phyloP scores from a whole-genome alignment of 2,329 filamentous ascomycete genomes.

The Fusarium sp. region DNA sequence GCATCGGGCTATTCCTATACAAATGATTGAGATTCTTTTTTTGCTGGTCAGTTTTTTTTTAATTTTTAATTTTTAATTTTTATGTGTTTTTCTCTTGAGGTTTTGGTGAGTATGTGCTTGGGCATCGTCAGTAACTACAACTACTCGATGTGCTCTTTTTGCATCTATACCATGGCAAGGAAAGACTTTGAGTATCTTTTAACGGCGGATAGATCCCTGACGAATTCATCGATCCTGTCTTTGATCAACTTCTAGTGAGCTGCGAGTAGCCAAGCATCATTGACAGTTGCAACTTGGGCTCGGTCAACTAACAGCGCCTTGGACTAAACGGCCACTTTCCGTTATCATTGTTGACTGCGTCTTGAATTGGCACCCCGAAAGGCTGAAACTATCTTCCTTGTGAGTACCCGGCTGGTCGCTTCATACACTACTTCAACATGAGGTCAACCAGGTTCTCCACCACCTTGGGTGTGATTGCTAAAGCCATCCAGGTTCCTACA shows the following conservation, averaged over 20 bases:
- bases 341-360: background rate
- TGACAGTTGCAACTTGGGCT: background rate
- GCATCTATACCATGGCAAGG: background rate
- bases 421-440: background rate
- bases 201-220: background rate
- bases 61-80: too few species aligned
- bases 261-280: background rate
- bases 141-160: background rate
- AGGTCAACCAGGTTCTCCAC: background rate
- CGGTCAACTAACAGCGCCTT: background rate
- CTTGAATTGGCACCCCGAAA: too few species aligned
- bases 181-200: background rate
- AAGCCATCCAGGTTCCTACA: background rate
- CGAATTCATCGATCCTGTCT: background rate
- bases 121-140: background rate
- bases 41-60: background rate
- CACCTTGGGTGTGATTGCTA: background rate
- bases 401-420: background rate
- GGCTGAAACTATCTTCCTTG: background rate
- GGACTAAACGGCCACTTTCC: background rate
- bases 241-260: background rate
- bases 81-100: background rate
- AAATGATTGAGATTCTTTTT: background rate
- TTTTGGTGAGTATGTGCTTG: background rate
- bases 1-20: slow-evolving; percentile 48